These are phyloP conservation scores for Kwoniella botswanensis DNA, from an alignment of 768 basidiomycete genomes.

Conservation along the genomic window DNA sequence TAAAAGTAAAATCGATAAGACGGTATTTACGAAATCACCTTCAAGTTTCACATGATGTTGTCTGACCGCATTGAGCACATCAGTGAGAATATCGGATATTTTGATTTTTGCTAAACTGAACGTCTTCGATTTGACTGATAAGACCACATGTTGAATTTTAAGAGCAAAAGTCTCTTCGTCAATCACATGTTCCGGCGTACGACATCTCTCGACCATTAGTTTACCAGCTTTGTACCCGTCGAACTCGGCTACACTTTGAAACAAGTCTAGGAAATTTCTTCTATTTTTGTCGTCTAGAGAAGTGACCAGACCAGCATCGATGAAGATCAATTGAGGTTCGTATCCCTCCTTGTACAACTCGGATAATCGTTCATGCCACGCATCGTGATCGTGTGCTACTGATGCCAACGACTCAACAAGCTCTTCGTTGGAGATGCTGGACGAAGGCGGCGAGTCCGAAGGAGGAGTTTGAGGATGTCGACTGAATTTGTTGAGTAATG, in stretches of 20 bases:
- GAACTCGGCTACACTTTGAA: slow-evolving; percentile 92
- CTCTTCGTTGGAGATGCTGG: slow-evolving; percentile 28
- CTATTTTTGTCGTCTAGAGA: slow-evolving; percentile 81
- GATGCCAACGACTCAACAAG: slow-evolving; percentile 74
- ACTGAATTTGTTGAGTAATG: slow-evolving; percentile 67
- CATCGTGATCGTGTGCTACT: slow-evolving; percentile 63
- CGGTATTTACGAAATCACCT: slow-evolving; percentile 97
- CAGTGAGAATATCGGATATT: slow-evolving; percentile 88
- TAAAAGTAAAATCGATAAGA: slow-evolving; percentile 87
- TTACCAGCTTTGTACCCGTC: slow-evolving; percentile 95
- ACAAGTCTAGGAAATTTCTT: slow-evolving; percentile 92
- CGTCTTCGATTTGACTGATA: slow-evolving; percentile 92
- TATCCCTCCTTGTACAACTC: slow-evolving; percentile 72
- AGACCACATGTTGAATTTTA: slow-evolving; percentile 94
- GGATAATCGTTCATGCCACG: slow-evolving; percentile 75
- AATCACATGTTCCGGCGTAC: slow-evolving; percentile 83
- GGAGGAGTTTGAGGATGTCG: slow-evolving; percentile 50
- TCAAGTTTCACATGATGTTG: slow-evolving; percentile 98
- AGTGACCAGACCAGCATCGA: slow-evolving; percentile 94
- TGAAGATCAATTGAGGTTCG: slow-evolving; percentile 91
- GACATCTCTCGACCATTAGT: slow-evolving; percentile 94
- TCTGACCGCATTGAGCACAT: slow-evolving; percentile 83
- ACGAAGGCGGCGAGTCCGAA: slow-evolving; percentile 22
- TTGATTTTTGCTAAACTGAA: slow-evolving; percentile 97
- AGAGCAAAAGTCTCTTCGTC: slow-evolving; percentile 95